Conservation (phyloP, 768 basidiomycete species). For the Suillus sp. region DNA sequence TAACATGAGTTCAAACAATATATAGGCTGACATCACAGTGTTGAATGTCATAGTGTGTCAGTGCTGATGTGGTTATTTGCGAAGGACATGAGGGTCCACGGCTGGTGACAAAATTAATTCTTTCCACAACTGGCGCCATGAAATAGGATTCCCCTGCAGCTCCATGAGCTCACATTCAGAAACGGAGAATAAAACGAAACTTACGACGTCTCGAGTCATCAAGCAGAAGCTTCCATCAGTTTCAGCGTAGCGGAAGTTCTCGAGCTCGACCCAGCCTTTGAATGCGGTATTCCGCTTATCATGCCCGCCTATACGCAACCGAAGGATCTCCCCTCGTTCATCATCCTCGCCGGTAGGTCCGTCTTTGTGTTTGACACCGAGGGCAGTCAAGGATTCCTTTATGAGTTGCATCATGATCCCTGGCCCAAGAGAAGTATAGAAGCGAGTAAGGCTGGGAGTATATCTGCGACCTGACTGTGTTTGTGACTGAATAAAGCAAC, state of each 20-base stretch:
- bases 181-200: constrained; percentile 25
- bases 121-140: constrained; percentile 80
- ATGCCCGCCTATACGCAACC: constrained; percentile 65
- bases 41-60: not conserved
- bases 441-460: constrained; percentile 76
- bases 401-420: constrained; percentile 54
- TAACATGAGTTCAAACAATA: not conserved
- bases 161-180: not conserved
- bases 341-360: constrained; percentile 30
- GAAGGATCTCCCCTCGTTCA: constrained; percentile 24
- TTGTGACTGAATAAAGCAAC: constrained; percentile 60
- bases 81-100: constrained; percentile 61
- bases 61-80: constrained; percentile 11
- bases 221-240: constrained; percentile 63
- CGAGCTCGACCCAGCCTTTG: constrained; percentile 77
- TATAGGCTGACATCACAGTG: too few relatives aligned
- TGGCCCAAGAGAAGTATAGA: constrained; percentile 67
- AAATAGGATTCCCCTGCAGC: constrained; percentile 70
- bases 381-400: constrained; percentile 49
- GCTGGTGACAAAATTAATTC: constrained; percentile 50
- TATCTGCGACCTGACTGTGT: constrained; percentile 76
- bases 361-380: constrained; percentile 53
- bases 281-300: constrained; percentile 65
- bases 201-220: constrained; percentile 69
- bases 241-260: constrained; percentile 54